Evolutionary conservation across 768 basidiomycete species (phyloP), one percentile per base, ranked within the genome.

Genomic region (Crepidotus variabilis): DNA sequence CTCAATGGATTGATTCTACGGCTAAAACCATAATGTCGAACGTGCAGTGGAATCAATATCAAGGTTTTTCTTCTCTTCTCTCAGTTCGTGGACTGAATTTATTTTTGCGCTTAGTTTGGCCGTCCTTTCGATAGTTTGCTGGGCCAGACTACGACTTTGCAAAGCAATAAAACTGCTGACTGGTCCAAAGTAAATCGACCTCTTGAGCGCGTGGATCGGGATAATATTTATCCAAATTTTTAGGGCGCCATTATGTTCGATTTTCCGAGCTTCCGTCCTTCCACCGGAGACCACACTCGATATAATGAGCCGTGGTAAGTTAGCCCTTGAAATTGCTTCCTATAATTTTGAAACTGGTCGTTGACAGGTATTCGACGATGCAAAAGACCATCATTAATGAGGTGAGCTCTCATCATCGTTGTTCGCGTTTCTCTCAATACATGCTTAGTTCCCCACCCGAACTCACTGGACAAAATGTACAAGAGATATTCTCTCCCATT

Each of bases 1-100:
- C n/a, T 8, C 28, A 28, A 28, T 3, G 3, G 3, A 8, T 28
- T 8, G 28, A 28, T 28, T 8, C 28, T 28, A 8, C 8, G 28
- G 28, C 28, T 28, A 28, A 28, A 28, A 8, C 28, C 8, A 28
- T 28, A 28, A 3, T 28, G 72, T 71, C 5, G 72, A 72, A 57
- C 66, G 71, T 53, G 8, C 43, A 46, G 52, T 43, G 71, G 69
- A 33, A 71, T 72, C 51, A 72, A 70, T 55, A 69, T 70, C 66
- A 71, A 71, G 68, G 68, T 69, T 21, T 35, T 35, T 39, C 0
- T 8, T n/a, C n/a, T 53, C 24, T 51, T 2, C 39, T 11, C 39
- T 43, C 11, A 43, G 39, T 3, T 5, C 14, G 5, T 4, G 3
- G 11, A 16, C 13, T 11, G 13, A 4, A 43, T 5, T 43, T 5